Evolutionary conservation across 495 filamentous ascomycete species (phyloP), one percentile per base, ranked within the genome.

Genomic region (Cairneyella variabilis): DNA sequence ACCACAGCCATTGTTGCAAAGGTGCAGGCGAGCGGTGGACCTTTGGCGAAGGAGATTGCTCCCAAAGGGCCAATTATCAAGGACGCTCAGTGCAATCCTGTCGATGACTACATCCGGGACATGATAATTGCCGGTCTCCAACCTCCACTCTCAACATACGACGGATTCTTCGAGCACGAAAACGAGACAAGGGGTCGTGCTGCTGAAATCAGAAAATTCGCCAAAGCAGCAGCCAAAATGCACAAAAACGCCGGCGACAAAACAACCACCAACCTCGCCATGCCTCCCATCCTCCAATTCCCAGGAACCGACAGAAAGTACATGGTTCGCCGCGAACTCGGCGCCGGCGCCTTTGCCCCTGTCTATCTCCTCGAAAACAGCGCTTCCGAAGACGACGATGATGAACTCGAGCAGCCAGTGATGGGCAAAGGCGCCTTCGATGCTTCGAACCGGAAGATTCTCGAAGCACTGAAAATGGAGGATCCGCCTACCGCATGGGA

Each of bases 401-500:
- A 61, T 10, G 65, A 60, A 23, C 64, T 72, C 10, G 61, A 70
- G 37, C 30, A 34, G n/a, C 50, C 58, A 6, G 59, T 64, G 16
- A 79, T 80, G 69, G 76, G 73, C 46, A 70, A 71, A 54, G 76
- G 77, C 8, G 65, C 69, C 3, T 78, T 78, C 48, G 72, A 71
- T 34, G 65, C 65, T 41, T 68, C 72, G 1, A 64, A 59, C 14
- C 79, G 86, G 11, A 69, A 76, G 45, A 54, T 67, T 7, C 78
- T 91, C 17, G 89, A 96, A 67, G 93, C 93, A 1, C 73, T 98
- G 56, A 98, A 98, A 67, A 86, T 95, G 78, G 93, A 98, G 66
- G 82, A 86, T 43, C 90, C 91, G 3, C 89, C 91, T 0, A 84
- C 82, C 12, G 71, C 88, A 1, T 98, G 95, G 93, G 93, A 98